Base-by-base conservation (phyloP, 2,329 filamentous ascomycete species). In the Talaromyces verruculosus region DNA sequence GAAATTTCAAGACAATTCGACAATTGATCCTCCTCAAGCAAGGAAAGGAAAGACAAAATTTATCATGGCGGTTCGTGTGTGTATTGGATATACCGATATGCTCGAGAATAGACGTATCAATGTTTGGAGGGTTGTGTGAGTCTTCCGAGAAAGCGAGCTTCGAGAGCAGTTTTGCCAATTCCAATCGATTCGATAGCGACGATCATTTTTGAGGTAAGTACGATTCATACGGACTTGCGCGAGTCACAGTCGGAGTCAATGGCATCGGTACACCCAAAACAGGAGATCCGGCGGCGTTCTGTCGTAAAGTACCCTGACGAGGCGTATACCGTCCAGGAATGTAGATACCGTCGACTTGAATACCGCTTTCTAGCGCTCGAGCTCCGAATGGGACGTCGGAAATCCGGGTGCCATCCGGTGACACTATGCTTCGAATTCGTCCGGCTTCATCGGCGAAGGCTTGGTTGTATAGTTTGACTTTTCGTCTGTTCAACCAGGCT, bases 281-380 rank as follows among this genome's bases (percentile, higher is more conserved):
- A 7, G 75, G 69, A n/a, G 72, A 74, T 19, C 65, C 71, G 1
- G 69, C 64, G 11, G 68, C 67, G 33, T 64, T 49, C 10, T 72
- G 71, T 61, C 13, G 59, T n/a, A 70, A 76, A 30, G n/a, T 28
- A 19, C 57, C 39, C 10, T 70, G 71, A 4, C 65, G 63, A 13
- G 75, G 77, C 63, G 75, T 77, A 62, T 73, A 78, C 30, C 82
- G 82, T 61, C 82, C 80, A 28, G 87, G 89, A 60, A 91, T 87
- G 89, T 90, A 92, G 61, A 97, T 93, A 3, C 92, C 93, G 69
- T 96, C 91, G 7, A 96, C 87, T 74, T 94, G 87, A 51, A 96
- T 83, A 5, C 93, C 93, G 70, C 87, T 90, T 75, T 97, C 89
- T 57, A 97, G 87, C 6, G 93, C 93, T 71, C 91, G 88, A 63